Evolutionary conservation across 129 eudicot genomes (phyloP), one percentile per base, ranked within the genome.

Genomic region (Flaveria trinervia): DNA sequence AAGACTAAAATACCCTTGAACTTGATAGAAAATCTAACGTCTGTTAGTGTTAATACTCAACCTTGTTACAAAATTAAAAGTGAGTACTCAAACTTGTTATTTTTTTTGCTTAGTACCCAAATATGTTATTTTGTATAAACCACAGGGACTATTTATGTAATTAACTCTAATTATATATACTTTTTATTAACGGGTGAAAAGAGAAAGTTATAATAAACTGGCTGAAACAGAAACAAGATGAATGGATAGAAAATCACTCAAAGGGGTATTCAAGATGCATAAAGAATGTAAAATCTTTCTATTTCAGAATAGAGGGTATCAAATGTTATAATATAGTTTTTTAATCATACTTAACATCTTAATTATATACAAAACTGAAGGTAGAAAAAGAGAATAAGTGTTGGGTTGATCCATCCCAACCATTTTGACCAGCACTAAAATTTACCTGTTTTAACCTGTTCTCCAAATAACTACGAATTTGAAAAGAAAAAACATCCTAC

Each of bases 401-500:
- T 17, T 55, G 49, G 49, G 49, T 45, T 55, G 25, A 6, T 2
- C 16, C 7, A 12, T 4, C 66, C 66, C 36, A 60, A 60, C 41
- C n/a, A 25, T 60, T 60, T 60, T 23, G 66, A 25, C 66, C 12
- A 7, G 39, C 23, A 26, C 44, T 26, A 13, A 28, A 28, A 28
- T 4, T 28, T 62, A 28, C 18, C 20, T 3, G 10, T 62, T 62
- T 28, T 62, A 15, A 62, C 20, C 4, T 0, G 4, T 26, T 17
- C 46, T 15, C 45, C 6, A 64, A 5, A 30, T 33, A 62, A 64
- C 46, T 54, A 20, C 30, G 46, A 64, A 28, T 64, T 30, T n/a
- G 9, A 30, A 64, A 64, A 15, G 69, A 15, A 64, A 20, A 62
- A 36, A 25, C 68, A 72, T 41, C 78, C 66, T 44, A 86, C 22